phyloP scores from a whole-genome alignment of 352 stramenopile genomes.

The Pythium aphanidermatum region DNA sequence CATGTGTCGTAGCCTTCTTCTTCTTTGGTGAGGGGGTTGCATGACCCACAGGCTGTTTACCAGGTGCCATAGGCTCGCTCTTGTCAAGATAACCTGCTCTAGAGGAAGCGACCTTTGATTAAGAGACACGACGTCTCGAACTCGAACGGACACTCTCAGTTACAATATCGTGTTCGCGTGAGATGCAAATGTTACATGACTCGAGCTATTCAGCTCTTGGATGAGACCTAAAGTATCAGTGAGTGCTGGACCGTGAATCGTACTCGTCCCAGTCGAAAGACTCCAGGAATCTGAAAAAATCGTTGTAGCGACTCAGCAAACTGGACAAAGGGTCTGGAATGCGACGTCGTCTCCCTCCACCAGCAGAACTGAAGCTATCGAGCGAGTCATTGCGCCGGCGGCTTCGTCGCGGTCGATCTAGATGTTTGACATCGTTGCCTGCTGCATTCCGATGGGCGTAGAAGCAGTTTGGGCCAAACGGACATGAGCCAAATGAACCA shows the following conservation, averaged over 20 bases:
- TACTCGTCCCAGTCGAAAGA: conserved; percentile 51
- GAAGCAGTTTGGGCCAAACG: conserved; percentile 69
- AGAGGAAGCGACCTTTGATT: no score
- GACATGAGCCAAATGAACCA: conserved; percentile 55
- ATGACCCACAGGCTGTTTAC: no score
- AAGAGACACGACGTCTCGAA: no score
- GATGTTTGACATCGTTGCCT: conserved; percentile 58
- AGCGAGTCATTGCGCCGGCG: conserved; percentile 4
- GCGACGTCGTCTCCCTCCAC: conserved; percentile 12
- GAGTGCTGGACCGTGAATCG: background rate
- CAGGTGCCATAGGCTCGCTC: no score
- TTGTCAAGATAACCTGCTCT: no score
- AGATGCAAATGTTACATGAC: no score
- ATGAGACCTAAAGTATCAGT: conserved; percentile 2
- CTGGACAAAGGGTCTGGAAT: conserved; percentile 28
- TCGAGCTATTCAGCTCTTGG: background rate
- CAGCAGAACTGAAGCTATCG: conserved; percentile 2
- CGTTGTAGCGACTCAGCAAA: conserved; percentile 51
- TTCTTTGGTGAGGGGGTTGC: no score
- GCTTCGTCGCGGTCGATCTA: conserved; percentile 24
- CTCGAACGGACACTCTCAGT: no score
- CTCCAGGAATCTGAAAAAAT: conserved; percentile 64
- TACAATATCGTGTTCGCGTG: no score
- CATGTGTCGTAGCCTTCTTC: no score
- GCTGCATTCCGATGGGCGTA: conserved; percentile 60